phyloP scores from a whole-genome alignment of 768 basidiomycete genomes.

The Clavaria fumosa region DNA sequence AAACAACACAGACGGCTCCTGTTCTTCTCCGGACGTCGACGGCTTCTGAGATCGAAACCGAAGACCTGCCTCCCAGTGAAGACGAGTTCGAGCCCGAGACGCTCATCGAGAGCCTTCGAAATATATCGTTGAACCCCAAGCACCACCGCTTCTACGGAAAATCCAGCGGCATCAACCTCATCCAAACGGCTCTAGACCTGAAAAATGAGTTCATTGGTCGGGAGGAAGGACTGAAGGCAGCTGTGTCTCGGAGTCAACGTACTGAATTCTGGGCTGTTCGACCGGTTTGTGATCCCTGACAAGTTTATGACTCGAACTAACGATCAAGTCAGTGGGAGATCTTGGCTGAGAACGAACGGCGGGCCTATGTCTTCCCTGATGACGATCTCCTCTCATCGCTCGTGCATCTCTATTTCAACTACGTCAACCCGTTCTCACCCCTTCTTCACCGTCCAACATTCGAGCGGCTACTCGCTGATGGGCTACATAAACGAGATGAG shows the following conservation, averaged over 20 bases:
- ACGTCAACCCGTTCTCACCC: constrained; percentile 40
- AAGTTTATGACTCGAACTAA: not conserved
- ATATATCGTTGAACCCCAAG: constrained; percentile 23
- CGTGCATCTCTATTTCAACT: constrained; percentile 49
- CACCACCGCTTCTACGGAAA: constrained; percentile 33
- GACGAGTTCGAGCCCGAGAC: constrained; percentile 15
- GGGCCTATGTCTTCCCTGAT: constrained; percentile 32
- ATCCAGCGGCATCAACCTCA: constrained; percentile 35
- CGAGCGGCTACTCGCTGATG: constrained; percentile 30
- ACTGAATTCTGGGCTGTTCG: constrained; percentile 36
- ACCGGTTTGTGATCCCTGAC: constrained; percentile 20
- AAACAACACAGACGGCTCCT: no score
- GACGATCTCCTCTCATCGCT: constrained; percentile 37
- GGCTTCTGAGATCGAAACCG: constrained; percentile 13
- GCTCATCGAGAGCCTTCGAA: constrained; percentile 20
- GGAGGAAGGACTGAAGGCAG: constrained; percentile 10
- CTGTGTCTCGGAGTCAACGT: constrained; percentile 20
- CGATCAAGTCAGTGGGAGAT: constrained; percentile 20
- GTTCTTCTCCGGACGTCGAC: constrained; percentile 4
- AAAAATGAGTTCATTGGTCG: constrained; percentile 36
- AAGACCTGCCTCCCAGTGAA: constrained; percentile 16
- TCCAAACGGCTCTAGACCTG: constrained; percentile 41
- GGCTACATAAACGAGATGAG: constrained; percentile 33
- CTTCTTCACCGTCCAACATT: constrained; percentile 66
- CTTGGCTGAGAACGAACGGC: constrained; percentile 10